Evolutionary conservation across 768 basidiomycete species (phyloP).

Genomic region (Lactarius sp.): DNA sequence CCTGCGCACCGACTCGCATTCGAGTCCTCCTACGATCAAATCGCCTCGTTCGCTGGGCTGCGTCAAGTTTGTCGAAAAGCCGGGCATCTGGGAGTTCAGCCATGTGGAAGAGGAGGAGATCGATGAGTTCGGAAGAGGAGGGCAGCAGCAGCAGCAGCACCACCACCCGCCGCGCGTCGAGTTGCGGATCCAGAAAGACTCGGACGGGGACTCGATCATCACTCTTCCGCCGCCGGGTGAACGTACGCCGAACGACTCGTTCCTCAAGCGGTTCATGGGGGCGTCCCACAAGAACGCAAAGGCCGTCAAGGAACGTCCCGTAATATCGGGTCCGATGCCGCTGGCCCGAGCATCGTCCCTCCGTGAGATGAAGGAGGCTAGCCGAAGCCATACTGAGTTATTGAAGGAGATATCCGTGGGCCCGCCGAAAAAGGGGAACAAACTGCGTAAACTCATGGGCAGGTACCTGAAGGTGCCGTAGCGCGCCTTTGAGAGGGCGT

Average conservation of each 20-base stretch:
- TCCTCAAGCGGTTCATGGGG: slow-evolving; percentile 27
- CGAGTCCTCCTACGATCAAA: slow-evolving; percentile 15
- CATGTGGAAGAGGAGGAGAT: slow-evolving; percentile 12
- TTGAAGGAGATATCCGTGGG: slow-evolving; percentile 18
- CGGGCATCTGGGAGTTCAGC: slow-evolving; percentile 20
- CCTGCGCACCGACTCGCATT: slow-evolving; percentile 23
- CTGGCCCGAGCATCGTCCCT: slow-evolving; percentile 26
- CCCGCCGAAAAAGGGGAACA: slow-evolving; percentile 28
- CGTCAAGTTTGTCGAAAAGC: slow-evolving; percentile 24
- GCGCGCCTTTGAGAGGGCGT: slow-evolving; percentile 2
- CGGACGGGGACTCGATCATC: slow-evolving; percentile 23
- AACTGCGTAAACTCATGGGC: slow-evolving; percentile 31
- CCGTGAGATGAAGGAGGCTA: slow-evolving; percentile 21
- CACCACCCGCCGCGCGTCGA: slow-evolving; percentile 1
- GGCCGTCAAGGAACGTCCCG: slow-evolving; percentile 26
- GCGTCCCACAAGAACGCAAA: slow-evolving; percentile 20
- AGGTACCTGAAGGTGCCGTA: slow-evolving; percentile 22
- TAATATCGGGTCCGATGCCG: slow-evolving; percentile 35
- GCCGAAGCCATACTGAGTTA: slow-evolving; percentile 17
- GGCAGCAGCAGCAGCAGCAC: background rate
- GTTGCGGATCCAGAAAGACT: slow-evolving; percentile 13
- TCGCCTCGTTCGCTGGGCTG: slow-evolving; percentile 22
- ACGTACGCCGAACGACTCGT: slow-evolving; percentile 24
- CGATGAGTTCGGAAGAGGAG: background rate
- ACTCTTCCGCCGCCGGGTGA: slow-evolving; percentile 29